Percentiles rank a stretch among this genome's conserved stretches.
Evolutionary conservation across 2,329 filamentous ascomycete species (phyloP).

Genomic region (Verticillium tricorpus): DNA sequence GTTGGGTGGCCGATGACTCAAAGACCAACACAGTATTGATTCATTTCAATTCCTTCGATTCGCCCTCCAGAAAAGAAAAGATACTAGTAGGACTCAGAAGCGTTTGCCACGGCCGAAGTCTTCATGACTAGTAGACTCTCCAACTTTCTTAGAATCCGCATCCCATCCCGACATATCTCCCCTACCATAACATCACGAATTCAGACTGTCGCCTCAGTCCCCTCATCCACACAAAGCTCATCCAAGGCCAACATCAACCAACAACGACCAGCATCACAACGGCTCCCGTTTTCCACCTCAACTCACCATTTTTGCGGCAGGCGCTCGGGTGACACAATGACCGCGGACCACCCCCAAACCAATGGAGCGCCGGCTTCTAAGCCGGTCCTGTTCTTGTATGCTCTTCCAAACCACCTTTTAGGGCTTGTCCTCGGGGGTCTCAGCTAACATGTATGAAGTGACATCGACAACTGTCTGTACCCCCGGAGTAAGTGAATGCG

Average conservation of each 20-base stretch:
- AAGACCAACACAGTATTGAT: neutral
- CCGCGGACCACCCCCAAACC: constrained; percentile 14
- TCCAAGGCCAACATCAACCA: neutral
- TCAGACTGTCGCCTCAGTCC: neutral
- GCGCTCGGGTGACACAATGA: neutral
- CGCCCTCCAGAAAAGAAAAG: neutral
- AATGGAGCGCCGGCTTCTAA: constrained; percentile 28
- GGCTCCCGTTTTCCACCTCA: neutral
- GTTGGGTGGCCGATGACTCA: constrained; percentile 8
- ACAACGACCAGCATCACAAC: neutral
- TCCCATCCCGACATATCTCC: neutral
- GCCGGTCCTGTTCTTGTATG: constrained; percentile 41
- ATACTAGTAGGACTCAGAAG: neutral
- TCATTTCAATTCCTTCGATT: neutral
- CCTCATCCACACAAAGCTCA: neutral
- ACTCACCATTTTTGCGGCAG: neutral
- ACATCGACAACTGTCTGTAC: constrained; percentile 98
- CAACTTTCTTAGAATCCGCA: neutral
- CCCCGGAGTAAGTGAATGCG: constrained; percentile 61
- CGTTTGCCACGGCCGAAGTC: neutral
- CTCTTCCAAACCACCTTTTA: neutral
- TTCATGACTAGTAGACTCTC: neutral
- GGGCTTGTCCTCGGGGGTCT: neutral
- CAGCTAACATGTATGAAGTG: constrained; percentile 48
- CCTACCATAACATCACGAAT: neutral